These are phyloP conservation scores for Trichoderma atrobrunneum DNA, from an alignment of 2,329 filamentous ascomycete genomes.

Conservation along the genomic window DNA sequence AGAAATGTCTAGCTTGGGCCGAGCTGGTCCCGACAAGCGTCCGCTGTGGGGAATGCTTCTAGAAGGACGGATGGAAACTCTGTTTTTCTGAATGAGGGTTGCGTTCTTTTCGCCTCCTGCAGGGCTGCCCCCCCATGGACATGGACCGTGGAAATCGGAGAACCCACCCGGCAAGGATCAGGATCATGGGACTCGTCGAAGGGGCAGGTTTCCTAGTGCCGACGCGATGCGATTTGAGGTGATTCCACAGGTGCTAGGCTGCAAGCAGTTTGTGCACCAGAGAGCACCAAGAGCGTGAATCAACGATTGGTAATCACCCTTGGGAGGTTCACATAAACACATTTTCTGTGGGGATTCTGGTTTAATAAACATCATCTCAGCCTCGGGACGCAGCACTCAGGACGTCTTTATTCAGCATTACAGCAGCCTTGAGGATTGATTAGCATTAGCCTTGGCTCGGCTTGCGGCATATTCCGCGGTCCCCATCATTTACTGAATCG, in stretches of 20 bases:
- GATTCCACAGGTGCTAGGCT: background rate
- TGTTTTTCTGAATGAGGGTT: background rate
- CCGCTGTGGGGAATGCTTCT: conserved; percentile 16
- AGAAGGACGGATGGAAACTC: conserved; percentile 13
- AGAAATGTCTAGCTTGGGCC: background rate
- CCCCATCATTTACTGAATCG: background rate
- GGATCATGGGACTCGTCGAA: conserved; percentile 1
- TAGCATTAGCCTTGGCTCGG: background rate
- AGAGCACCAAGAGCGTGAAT: background rate
- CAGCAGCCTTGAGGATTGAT: background rate
- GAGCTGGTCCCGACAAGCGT: conserved; percentile 11
- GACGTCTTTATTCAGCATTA: background rate
- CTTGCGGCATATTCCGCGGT: conserved; percentile 2
- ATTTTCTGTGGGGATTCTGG: background rate
- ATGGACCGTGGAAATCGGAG: background rate
- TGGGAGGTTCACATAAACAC: conserved; percentile 1
- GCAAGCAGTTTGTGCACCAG: background rate
- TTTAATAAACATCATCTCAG: background rate
- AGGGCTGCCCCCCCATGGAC: background rate
- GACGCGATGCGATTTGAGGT: background rate
- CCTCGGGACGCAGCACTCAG: background rate
- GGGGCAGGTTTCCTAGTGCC: background rate
- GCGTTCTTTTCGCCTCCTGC: conserved; percentile 9
- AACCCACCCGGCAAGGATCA: background rate
- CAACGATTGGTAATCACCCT: background rate